Percentiles rank a stretch among this genome's conserved stretches.
These are phyloP conservation scores for Neoarthrinium moseri DNA, from an alignment of 2,329 filamentous ascomycete species.

Conservation along the genomic window DNA sequence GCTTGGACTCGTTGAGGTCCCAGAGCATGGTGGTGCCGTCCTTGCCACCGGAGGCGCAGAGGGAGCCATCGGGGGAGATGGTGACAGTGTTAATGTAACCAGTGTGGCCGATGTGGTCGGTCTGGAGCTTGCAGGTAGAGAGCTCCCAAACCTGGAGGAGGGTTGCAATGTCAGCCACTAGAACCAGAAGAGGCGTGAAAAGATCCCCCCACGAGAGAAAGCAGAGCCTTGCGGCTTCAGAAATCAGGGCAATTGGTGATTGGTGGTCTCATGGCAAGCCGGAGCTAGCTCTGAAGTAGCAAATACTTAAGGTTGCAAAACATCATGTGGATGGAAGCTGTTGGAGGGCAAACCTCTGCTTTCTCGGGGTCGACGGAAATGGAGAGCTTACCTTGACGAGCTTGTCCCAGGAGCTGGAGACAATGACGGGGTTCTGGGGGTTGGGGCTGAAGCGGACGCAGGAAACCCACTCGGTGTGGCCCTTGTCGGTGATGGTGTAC, in stretches of 20 bases:
- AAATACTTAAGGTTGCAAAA: constrained; percentile 92
- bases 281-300: constrained; percentile 98
- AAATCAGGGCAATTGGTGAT: constrained; percentile 83
- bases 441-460: constrained; percentile 99
- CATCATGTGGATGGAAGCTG: constrained; percentile 70
- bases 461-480: constrained; percentile 99
- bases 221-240: constrained; percentile 22
- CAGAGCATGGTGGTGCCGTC: constrained; percentile 99
- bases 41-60: constrained; percentile 98
- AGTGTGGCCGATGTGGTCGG: constrained; percentile 99
- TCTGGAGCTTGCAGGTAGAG: constrained; percentile 98
- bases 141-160: constrained; percentile 90
- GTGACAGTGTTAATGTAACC: constrained; percentile 99
- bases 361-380: constrained; percentile 2
- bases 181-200: too few relatives aligned
- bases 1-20: constrained; percentile 99
- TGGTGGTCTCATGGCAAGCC: constrained; percentile 94
- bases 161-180: constrained; percentile 22
- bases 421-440: constrained; percentile 99
- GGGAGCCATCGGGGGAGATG: constrained; percentile 98
- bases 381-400: constrained; percentile 82
- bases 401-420: constrained; percentile 99
- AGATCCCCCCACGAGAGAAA: constrained; percentile 9
- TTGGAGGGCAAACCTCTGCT: not conserved
- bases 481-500: constrained; percentile 99